Evolutionary conservation across 805 yeast species (phyloP).

Genomic region (Candida broadrunensis): DNA sequence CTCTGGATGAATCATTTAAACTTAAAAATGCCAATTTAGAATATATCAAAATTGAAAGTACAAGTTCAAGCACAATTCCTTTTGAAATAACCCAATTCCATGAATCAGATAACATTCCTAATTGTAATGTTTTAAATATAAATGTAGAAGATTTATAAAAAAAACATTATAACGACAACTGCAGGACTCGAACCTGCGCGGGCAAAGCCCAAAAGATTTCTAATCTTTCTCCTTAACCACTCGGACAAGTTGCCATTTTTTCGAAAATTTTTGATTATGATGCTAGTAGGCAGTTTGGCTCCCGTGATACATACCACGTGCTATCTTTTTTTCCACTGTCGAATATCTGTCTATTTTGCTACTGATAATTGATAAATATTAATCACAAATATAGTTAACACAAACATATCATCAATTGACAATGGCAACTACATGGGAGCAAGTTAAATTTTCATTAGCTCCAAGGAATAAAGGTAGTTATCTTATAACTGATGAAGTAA

Average conservation of each 20-base stretch:
- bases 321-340: too few relatives aligned
- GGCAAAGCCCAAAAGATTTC: constrained; percentile 61
- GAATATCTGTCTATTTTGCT: too few relatives aligned
- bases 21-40: too few relatives aligned
- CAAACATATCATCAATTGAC: background rate
- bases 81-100: too few relatives aligned
- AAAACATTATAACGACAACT: constrained; percentile 15
- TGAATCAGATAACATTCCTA: background rate
- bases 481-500: constrained; percentile 66
- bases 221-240: constrained; percentile 65
- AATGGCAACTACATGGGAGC: constrained; percentile 49
- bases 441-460: constrained; percentile 49
- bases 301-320: too few relatives aligned
- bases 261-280: too few relatives aligned
- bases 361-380: too few relatives aligned
- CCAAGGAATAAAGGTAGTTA: constrained; percentile 68
- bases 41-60: too few relatives aligned
- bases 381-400: too few relatives aligned
- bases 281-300: too few relatives aligned
- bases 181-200: constrained; percentile 65
- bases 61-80: too few relatives aligned
- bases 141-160: background rate
- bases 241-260: constrained; percentile 47
- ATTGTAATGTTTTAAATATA: background rate
- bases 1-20: too few relatives aligned